Evolutionary conservation across 2,329 filamentous ascomycete species (phyloP).

Genomic region (Trichoderma sp.): DNA sequence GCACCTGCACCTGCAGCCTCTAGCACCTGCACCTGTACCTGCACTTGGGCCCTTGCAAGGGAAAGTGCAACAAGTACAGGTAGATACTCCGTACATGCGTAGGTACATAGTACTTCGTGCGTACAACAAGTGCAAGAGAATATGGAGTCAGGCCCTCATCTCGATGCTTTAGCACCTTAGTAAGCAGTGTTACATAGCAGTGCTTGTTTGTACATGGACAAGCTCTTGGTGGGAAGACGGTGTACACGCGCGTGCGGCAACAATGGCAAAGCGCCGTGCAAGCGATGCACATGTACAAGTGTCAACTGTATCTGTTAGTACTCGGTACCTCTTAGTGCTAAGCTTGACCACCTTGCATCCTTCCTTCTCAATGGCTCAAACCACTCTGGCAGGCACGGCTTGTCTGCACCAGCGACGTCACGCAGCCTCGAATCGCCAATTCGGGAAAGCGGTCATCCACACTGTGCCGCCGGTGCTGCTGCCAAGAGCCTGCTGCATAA

Average conservation of each 20-base stretch:
- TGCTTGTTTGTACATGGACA: neutral
- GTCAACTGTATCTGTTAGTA: neutral
- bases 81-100: too few relatives aligned
- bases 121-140: neutral
- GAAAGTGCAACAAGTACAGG: too few relatives aligned
- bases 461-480: neutral
- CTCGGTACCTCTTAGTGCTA: too few relatives aligned
- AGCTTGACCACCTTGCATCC: neutral
- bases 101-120: too few relatives aligned
- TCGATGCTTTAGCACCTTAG: too few relatives aligned
- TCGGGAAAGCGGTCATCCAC: neutral
- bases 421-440: neutral
- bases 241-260: neutral
- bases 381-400: neutral
- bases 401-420: neutral
- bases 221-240: neutral
- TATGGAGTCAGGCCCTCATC: neutral
- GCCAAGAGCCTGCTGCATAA: neutral
- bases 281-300: neutral
- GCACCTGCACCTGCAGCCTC: constrained; percentile 2
- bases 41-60: neutral
- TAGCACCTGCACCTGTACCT: neutral
- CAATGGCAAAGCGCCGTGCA: neutral
- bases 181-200: too few relatives aligned
- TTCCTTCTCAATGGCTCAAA: neutral